Evolutionary conservation across 176 grass and related monocot species (phyloP).

Genomic region (Musa itinerans): DNA sequence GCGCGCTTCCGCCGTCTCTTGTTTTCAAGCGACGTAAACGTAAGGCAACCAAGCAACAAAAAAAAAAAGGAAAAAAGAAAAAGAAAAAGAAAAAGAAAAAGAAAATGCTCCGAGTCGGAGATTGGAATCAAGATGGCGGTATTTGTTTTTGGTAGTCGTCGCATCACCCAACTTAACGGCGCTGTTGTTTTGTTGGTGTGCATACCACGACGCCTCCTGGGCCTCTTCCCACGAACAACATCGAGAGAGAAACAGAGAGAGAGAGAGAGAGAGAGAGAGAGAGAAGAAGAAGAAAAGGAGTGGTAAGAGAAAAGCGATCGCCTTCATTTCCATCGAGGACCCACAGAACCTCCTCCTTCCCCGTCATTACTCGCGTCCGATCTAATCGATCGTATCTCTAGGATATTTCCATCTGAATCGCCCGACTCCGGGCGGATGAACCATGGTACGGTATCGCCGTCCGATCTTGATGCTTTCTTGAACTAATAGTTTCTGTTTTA

Average conservation of each 20-base stretch:
- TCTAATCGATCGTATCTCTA: not conserved
- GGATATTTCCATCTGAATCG: conserved; percentile 3
- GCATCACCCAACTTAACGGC: not conserved
- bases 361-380: not conserved
- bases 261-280: not conserved
- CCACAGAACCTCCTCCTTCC: not conserved
- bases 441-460: not conserved
- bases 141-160: not conserved
- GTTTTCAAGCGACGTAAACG: no score
- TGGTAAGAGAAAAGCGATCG: not conserved
- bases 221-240: not conserved
- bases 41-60: no score
- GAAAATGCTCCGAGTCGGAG: not conserved
- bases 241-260: not conserved
- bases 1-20: no score
- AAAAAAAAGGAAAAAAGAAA: not conserved
- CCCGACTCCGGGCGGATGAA: conserved; percentile 2
- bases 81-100: no score
- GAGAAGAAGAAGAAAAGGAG: not conserved
- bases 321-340: not conserved
- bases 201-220: not conserved
- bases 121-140: not conserved
- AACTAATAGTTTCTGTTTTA: not conserved
- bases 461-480: not conserved
- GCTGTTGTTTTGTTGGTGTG: conserved; percentile 1